These are phyloP conservation scores for Phytophthora agathidicida DNA, from an alignment of 352 stramenopile species.

Conservation along the genomic window DNA sequence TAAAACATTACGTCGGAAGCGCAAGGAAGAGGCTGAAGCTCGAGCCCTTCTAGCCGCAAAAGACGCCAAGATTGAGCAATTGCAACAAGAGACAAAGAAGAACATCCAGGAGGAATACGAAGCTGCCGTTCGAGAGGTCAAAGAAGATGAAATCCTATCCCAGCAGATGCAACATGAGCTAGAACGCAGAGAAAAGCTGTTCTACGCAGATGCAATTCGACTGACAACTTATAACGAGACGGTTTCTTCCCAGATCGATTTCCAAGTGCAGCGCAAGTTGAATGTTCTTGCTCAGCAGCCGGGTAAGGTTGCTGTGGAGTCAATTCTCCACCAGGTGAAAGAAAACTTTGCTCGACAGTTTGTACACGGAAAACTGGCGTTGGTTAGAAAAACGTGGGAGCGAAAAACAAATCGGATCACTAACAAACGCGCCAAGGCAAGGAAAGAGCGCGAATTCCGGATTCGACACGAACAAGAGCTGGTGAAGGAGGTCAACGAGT, in stretches of 20 bases:
- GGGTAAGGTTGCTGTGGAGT: constrained; percentile 4
- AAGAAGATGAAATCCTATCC: constrained; percentile 43
- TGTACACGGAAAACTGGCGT: constrained; percentile 54
- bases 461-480: constrained; percentile 61
- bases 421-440: constrained; percentile 49
- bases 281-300: constrained; percentile 37
- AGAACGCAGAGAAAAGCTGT: constrained; percentile 39
- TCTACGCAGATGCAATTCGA: constrained; percentile 61
- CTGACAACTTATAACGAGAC: constrained; percentile 73
- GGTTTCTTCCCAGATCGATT: constrained; percentile 70
- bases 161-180: constrained; percentile 49
- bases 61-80: constrained; percentile 42
- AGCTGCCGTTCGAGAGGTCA: constrained; percentile 31
- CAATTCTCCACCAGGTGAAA: constrained; percentile 47
- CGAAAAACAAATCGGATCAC: constrained; percentile 57
- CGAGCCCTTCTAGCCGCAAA: constrained; percentile 38
- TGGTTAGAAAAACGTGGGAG: constrained; percentile 78
- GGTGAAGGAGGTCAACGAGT: constrained; percentile 38
- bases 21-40: constrained; percentile 44
- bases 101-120: constrained; percentile 43
- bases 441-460: constrained; percentile 51
- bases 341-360: constrained; percentile 61
- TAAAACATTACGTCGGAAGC: constrained; percentile 34
- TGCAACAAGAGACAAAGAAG: constrained; percentile 52
- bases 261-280: constrained; percentile 57